These are phyloP conservation scores for Gyromitra esculenta DNA, from an alignment of 2,329 filamentous ascomycete species.

Conservation along the genomic window DNA sequence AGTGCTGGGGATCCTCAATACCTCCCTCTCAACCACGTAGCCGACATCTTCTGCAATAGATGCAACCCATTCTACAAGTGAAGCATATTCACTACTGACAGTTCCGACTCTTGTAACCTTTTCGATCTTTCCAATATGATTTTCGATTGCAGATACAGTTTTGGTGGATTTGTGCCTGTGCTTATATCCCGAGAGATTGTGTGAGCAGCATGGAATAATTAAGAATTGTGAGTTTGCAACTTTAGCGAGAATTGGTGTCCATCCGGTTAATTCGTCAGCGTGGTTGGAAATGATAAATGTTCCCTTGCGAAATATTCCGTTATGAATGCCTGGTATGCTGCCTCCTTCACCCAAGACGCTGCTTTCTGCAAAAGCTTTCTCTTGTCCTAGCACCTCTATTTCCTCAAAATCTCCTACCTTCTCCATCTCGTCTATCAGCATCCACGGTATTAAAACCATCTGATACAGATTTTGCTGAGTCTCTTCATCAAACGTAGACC, in stretches of 20 bases:
- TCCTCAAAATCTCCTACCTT: not conserved
- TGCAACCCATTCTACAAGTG: conserved; percentile 80
- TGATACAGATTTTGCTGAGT: conserved; percentile 67
- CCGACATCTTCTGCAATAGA: conserved; percentile 76
- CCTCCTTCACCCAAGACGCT: conserved; percentile 26
- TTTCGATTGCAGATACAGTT: conserved; percentile 16
- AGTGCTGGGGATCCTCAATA: conserved; percentile 90
- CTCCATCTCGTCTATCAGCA: conserved; percentile 59
- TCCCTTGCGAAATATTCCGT: conserved; percentile 74
- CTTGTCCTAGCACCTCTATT: not conserved
- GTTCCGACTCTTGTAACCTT: conserved; percentile 27
- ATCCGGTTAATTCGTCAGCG: conserved; percentile 92
- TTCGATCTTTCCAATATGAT: conserved; percentile 45
- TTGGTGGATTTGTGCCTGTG: conserved; percentile 53
- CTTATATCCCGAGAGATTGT: conserved; percentile 78
- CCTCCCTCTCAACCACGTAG: conserved; percentile 81
- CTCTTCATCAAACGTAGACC: conserved; percentile 73
- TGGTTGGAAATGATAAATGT: conserved; percentile 98
- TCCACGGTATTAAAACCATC: conserved; percentile 69
- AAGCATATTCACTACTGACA: conserved; percentile 72
- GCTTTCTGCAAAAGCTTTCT: not conserved
- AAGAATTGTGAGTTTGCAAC: conserved; percentile 83
- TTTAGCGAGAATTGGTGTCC: conserved; percentile 88
- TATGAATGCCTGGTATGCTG: conserved; percentile 62
- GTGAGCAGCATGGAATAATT: conserved; percentile 94